Conservation (phyloP, 176 grass and related monocot genomes). For the Bothriochloa decipiens region DNA sequence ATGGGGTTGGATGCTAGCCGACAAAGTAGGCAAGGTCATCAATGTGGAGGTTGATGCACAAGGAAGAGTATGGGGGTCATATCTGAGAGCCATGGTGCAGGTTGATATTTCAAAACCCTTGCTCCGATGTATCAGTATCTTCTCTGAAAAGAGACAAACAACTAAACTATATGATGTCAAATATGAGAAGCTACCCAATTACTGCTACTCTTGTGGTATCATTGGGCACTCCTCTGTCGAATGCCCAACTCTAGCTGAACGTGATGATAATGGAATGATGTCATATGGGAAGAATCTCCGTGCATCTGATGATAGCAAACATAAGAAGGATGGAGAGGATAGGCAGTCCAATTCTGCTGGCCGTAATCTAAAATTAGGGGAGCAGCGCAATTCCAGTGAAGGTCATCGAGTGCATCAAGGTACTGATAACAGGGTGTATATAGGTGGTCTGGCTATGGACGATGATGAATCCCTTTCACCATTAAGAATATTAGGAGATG, state of each 20-base stretch:
- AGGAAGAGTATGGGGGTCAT: neutral
- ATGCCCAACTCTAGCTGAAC: neutral
- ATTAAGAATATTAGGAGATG: too few relatives aligned
- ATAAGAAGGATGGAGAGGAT: too few relatives aligned
- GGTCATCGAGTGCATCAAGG: too few relatives aligned
- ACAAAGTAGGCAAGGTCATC: neutral
- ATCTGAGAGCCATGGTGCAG: neutral
- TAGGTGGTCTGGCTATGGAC: too few relatives aligned
- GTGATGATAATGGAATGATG: neutral
- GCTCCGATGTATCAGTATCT: neutral
- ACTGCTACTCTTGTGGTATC: neutral
- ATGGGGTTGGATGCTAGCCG: neutral
- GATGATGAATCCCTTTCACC: too few relatives aligned
- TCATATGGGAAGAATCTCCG: neutral
- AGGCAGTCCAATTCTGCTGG: too few relatives aligned
- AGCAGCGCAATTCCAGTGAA: too few relatives aligned
- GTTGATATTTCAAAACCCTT: too few relatives aligned
- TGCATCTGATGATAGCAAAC: too few relatives aligned
- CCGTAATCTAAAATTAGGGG: too few relatives aligned
- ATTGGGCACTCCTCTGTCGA: neutral
- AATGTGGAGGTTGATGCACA: neutral
- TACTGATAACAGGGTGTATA: too few relatives aligned
- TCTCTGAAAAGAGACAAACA: neutral
- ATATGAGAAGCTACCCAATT: neutral
- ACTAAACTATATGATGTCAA: neutral